These are phyloP conservation scores for Exophiala calicioides DNA, from an alignment of 2,329 filamentous ascomycete genomes.

Conservation along the genomic window DNA sequence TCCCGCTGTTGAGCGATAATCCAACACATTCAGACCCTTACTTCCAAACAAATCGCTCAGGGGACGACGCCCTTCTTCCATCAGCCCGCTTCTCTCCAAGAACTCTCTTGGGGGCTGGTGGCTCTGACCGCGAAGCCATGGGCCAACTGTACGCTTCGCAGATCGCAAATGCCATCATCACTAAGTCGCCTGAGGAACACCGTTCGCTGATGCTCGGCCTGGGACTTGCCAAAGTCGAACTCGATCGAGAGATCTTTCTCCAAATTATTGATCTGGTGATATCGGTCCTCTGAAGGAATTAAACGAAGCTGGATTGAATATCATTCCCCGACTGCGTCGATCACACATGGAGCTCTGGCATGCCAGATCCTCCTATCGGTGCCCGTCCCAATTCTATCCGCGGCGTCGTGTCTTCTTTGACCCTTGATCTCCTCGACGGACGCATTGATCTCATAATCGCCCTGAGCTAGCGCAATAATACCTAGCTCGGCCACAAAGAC, in stretches of 20 bases:
- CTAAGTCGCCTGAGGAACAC: conserved; percentile 65
- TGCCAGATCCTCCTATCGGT: conserved; percentile 37
- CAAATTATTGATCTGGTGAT: conserved; percentile 31
- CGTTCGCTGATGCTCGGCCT: conserved; percentile 56
- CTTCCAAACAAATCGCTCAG: conserved; percentile 42
- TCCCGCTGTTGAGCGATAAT: conserved; percentile 71
- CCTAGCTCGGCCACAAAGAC: conserved; percentile 66
- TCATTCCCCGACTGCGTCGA: conserved; percentile 27
- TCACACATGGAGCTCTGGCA: conserved; percentile 36
- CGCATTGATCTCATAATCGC: conserved; percentile 79
- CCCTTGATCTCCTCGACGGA: conserved; percentile 73
- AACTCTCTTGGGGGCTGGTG: conserved; percentile 81
- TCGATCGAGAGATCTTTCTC: conserved; percentile 30
- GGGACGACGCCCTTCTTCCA: conserved; percentile 66
- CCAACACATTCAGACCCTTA: conserved; percentile 47
- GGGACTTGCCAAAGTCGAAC: conserved; percentile 34
- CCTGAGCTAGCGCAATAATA: conserved; percentile 73
- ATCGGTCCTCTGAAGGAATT: conserved; percentile 24
- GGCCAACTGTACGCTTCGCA: conserved; percentile 89
- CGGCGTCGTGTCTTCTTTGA: conserved; percentile 17
- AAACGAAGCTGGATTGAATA: background rate
- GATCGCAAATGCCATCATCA: conserved; percentile 76
- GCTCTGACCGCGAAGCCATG: conserved; percentile 74
- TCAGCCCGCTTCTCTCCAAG: conserved; percentile 80
- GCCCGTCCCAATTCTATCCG: conserved; percentile 22